phyloP scores from a whole-genome alignment of 306 rosid genomes.

The Astragalus membranaceus region DNA sequence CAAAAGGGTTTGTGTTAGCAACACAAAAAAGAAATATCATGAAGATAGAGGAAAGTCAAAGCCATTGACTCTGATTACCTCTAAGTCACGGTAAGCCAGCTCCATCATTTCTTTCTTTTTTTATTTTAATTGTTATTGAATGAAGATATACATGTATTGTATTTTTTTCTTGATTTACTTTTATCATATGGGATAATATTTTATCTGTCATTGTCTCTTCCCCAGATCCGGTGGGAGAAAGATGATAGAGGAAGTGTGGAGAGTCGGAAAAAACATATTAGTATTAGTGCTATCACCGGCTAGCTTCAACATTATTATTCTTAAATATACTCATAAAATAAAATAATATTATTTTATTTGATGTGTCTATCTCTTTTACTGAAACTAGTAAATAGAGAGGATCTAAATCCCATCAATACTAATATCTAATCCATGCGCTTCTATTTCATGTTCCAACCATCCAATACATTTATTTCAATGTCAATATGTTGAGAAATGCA shows the following conservation, averaged over 20 bases:
- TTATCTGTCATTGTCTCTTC: conserved; percentile 47
- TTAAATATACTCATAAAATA: too few species aligned
- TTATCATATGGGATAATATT: neutral
- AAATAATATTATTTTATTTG: too few species aligned
- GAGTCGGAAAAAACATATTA: conserved; percentile 25
- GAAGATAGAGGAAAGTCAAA: neutral
- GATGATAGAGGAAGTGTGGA: conserved; percentile 19
- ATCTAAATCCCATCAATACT: too few species aligned
- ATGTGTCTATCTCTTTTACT: too few species aligned
- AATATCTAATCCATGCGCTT: too few species aligned
- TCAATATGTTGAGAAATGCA: too few species aligned
- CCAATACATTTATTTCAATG: too few species aligned
- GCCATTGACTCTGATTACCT: conserved; percentile 36
- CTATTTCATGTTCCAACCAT: too few species aligned
- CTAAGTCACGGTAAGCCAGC: conserved; percentile 39
- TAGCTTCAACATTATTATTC: too few species aligned
- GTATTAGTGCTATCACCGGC: too few species aligned
- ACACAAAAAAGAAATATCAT: neutral
- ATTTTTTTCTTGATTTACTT: neutral
- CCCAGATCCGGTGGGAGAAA: conserved; percentile 34
- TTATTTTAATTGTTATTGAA: neutral
- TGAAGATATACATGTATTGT: neutral
- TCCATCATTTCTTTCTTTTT: conserved; percentile 10
- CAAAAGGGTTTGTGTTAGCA: neutral
- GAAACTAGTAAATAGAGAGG: too few species aligned